These are phyloP conservation scores for Cercospora beticola DNA, from an alignment of 2,329 filamentous ascomycete species.

Conservation along the genomic window DNA sequence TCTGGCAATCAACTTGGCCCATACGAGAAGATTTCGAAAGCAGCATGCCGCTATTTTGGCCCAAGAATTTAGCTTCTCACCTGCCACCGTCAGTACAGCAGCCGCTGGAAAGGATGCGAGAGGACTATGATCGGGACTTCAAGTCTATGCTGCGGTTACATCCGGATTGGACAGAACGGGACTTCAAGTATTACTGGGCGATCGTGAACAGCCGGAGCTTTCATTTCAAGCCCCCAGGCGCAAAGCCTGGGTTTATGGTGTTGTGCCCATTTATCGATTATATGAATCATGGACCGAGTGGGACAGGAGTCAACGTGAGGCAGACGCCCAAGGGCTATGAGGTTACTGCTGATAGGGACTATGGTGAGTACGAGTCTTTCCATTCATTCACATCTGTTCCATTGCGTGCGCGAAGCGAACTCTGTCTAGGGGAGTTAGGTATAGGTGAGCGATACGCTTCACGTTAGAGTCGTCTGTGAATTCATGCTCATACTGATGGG, in stretches of 20 bases:
- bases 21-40: slow-evolving; percentile 58
- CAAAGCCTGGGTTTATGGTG: slow-evolving; percentile 61
- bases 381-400: neutral
- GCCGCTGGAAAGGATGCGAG: slow-evolving; percentile 33
- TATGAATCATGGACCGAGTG: slow-evolving; percentile 58
- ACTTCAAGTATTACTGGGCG: slow-evolving; percentile 59
- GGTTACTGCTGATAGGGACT: slow-evolving; percentile 53
- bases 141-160: neutral
- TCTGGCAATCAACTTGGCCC: slow-evolving; percentile 55
- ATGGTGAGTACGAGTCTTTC: slow-evolving; percentile 41
- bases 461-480: neutral
- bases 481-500: neutral
- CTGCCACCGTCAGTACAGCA: slow-evolving; percentile 42
- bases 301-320: slow-evolving; percentile 51
- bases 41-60: slow-evolving; percentile 60
- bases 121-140: slow-evolving; percentile 34
- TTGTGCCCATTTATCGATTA: slow-evolving; percentile 72
- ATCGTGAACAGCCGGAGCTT: slow-evolving; percentile 62
- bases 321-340: slow-evolving; percentile 55
- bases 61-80: slow-evolving; percentile 41
- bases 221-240: slow-evolving; percentile 53
- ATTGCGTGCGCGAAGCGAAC: neutral
- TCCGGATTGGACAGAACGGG: slow-evolving; percentile 36
- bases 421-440: neutral
- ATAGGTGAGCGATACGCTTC: neutral